Evolutionary conservation across 208 protist species (phyloP), one percentile per base, ranked within the genome.

Genomic region (Leishmania aethiopica): DNA sequence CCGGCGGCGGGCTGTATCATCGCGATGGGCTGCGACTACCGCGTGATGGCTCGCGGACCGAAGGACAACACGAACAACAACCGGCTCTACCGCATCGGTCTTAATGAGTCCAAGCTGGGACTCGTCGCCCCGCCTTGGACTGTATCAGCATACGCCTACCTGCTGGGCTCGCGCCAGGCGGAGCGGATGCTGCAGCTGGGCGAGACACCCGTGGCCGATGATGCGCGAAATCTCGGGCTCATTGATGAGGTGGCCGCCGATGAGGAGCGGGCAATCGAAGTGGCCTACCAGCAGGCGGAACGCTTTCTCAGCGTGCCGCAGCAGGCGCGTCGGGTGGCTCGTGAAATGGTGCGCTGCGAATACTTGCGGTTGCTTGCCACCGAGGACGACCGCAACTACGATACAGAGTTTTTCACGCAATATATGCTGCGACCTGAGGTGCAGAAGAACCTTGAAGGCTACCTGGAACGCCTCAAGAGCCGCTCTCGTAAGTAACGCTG

Each of bases 101-200:
- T 97, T 37, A 96, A 96, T 78, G 94, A 97, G 78, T 89, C 90
- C 28, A 96, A 94, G 83, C 83, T 96, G 13, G 92, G 92, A 40
- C 82, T 97, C 37, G 79, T 89, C 8, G 88, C 92, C 0, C 94
- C 92, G 6, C 82, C 90, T 17, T 97, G 94, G 94, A 85, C 90
- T 49, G 91, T 96, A 72, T 86, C 89, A 22, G 90, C 89, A 7
- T 96, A 96, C 84, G 83, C 86, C 22, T 94, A 97, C 78, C 66
- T 95, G 13, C 59, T 97, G 55, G 89, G 92, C 66, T 88, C 86
- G 3, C 89, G 92, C 19, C 69, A 82, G 77, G 92, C 91, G 28
- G 94, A 97, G 89, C 82, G 86, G 42, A 90, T 94, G 87, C 90
- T 97, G 72, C 92, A 95, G 84, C 88, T 93, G 22, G 94, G 94